phyloP scores from a whole-genome alignment of 176 grass and related monocot species.

The Aegilops tauschii region DNA sequence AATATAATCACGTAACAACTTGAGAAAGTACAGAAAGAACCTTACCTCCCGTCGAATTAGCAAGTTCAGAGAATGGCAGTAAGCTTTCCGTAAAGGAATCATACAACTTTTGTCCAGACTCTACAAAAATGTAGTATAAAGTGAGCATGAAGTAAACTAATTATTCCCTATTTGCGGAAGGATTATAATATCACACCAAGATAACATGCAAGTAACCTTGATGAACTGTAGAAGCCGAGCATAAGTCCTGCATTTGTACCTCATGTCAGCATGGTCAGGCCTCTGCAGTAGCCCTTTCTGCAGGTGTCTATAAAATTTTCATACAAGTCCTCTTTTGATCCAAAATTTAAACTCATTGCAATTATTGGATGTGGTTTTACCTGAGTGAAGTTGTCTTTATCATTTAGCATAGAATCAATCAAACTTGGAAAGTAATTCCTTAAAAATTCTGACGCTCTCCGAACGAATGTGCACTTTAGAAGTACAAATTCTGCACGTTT shows the following conservation, averaged over 20 bases:
- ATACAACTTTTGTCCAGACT: conserved; percentile 92
- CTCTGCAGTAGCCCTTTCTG: conserved; percentile 80
- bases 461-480: conserved; percentile 91
- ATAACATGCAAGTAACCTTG: conserved; percentile 57
- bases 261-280: conserved; percentile 89
- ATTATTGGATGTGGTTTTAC: conserved; percentile 38
- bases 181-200: conserved; percentile 3
- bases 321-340: neutral
- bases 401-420: conserved; percentile 85
- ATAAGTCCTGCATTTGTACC: conserved; percentile 90
- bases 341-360: neutral
- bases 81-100: conserved; percentile 79
- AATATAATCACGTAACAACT: neutral
- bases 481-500: conserved; percentile 98
- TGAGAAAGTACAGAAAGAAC: neutral
- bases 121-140: conserved; percentile 43
- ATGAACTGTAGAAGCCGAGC: conserved; percentile 84
- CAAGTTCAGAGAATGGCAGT: conserved; percentile 89
- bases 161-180: neutral
- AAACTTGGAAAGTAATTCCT: conserved; percentile 93
- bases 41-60: conserved; percentile 89
- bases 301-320: conserved; percentile 27
- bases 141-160: conserved; percentile 6
- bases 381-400: conserved; percentile 89
- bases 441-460: conserved; percentile 91